These are phyloP conservation scores for Tulasnella calospora DNA, from an alignment of 768 basidiomycete species.

Conservation along the genomic window DNA sequence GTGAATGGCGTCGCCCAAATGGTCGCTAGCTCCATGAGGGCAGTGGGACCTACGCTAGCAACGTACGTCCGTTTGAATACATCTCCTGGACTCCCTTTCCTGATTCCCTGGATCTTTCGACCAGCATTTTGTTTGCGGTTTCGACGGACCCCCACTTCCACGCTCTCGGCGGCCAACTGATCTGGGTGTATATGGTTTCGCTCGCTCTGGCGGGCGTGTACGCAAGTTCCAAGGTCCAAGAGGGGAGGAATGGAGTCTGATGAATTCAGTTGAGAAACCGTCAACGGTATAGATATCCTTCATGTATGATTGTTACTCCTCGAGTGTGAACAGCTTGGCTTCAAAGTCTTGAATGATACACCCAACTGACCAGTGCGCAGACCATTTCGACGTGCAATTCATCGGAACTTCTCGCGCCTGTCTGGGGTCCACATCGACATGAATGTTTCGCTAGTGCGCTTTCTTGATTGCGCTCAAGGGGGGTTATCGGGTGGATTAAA, in stretches of 20 bases:
- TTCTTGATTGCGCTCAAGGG: too few species aligned
- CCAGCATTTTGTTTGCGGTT: conserved; percentile 18
- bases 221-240: conserved; percentile 17
- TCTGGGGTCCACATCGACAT: too few species aligned
- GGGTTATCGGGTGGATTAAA: too few species aligned
- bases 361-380: too few species aligned
- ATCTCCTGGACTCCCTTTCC: not conserved
- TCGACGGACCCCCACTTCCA: conserved; percentile 19
- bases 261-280: too few species aligned
- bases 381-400: too few species aligned
- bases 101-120: not conserved
- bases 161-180: conserved; percentile 19
- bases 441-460: too few species aligned
- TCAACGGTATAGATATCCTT: too few species aligned
- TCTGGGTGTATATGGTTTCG: conserved; percentile 17
- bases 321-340: too few species aligned
- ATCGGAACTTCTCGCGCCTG: too few species aligned
- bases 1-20: conserved; percentile 29
- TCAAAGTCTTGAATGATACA: too few species aligned
- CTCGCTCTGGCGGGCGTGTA: not conserved
- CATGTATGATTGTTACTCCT: too few species aligned
- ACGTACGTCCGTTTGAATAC: conserved; percentile 7
- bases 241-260: not conserved
- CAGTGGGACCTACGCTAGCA: conserved; percentile 23
- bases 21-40: conserved; percentile 26